These are phyloP conservation scores for Rhizophora mangle DNA, from an alignment of 345 rosid species.

Conservation along the genomic window DNA sequence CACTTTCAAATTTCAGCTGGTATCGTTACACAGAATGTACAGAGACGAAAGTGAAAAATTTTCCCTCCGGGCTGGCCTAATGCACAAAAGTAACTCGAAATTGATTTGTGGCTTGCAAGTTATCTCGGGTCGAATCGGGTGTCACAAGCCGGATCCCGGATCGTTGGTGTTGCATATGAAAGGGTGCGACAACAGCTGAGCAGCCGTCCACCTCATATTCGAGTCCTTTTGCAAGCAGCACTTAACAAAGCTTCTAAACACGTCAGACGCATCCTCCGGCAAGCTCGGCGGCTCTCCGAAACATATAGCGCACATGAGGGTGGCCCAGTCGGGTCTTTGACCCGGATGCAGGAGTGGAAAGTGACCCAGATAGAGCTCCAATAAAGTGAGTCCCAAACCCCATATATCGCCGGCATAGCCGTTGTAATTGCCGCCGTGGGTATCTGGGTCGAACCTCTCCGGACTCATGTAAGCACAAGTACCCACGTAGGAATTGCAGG, in stretches of 20 bases:
- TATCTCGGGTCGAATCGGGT: no score
- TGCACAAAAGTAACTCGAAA: no score
- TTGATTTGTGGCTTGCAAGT: no score
- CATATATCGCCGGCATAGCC: constrained; percentile 83
- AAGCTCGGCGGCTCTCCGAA: constrained; percentile 73
- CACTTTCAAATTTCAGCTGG: no score
- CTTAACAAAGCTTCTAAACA: constrained; percentile 60
- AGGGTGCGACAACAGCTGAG: constrained; percentile 63
- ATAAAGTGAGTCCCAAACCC: constrained; percentile 80
- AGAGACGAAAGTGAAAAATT: no score
- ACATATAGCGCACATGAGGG: constrained; percentile 87
- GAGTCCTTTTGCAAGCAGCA: constrained; percentile 84
- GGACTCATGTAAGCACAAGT: constrained; percentile 97
- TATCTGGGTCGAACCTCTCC: constrained; percentile 73
- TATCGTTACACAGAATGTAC: no score
- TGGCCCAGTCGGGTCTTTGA: constrained; percentile 87
- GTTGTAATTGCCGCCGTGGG: constrained; percentile 54
- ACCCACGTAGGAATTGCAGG: constrained; percentile 84
- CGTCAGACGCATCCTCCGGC: constrained; percentile 59
- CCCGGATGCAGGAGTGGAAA: constrained; percentile 64
- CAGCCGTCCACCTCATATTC: constrained; percentile 62
- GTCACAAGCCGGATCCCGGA: not conserved
- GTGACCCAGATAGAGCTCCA: constrained; percentile 75
- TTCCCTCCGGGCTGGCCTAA: no score
- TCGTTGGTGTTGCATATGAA: constrained; percentile 33